Evolutionary conservation across 2,329 filamentous ascomycete genomes (phyloP), one percentile per base, ranked within the genome.

Genomic region (Alternaria incomplexa): DNA sequence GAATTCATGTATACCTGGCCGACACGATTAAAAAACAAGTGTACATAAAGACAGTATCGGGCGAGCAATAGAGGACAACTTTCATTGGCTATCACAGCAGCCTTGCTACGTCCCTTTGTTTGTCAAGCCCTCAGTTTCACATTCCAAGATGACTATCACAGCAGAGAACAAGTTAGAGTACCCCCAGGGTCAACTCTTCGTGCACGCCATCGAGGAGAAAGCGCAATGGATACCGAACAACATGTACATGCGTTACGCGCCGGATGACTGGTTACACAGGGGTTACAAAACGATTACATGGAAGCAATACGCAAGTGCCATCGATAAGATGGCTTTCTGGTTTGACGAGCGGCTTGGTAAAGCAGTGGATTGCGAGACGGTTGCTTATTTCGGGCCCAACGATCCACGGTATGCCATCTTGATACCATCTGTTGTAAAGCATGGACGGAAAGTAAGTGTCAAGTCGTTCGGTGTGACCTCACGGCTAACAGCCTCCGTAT

Each of bases 261-360:
- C 22, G 6, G 43, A 53, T 1, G 5, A 40, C 5, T 40, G 36
- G 36, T 30, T 30, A 12, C 28, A 30, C 28, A 30, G 36, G 2
- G 36, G 36, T 3, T 40, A 40, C 36, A 40, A 6, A 5, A 40
- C 36, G 15, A 40, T 40, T 40, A 40, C 36, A 5, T 40, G 36
- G 36, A 40, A 40, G 36, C 36, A 40, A 5, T 40, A 40, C 0
- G 36, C 36, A 28, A 45, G 59, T 13, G 50, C 64, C 2, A 54
- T 72, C 48, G 59, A 72, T 55, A 70, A 67, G 44, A 45, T 65
- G 28, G 64, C 69, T 2, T 60, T 62, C 53, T 72, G 66, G 66
- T 56, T 72, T 2, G 69, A 72, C 44, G 23, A 66, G 26, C 22
- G 66, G 47, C 55, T 72, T 10, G 66, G 66, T 6, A 53, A 63